Conservation (phyloP, 164 flowering plant genomes). For the Annona squamosa region DNA sequence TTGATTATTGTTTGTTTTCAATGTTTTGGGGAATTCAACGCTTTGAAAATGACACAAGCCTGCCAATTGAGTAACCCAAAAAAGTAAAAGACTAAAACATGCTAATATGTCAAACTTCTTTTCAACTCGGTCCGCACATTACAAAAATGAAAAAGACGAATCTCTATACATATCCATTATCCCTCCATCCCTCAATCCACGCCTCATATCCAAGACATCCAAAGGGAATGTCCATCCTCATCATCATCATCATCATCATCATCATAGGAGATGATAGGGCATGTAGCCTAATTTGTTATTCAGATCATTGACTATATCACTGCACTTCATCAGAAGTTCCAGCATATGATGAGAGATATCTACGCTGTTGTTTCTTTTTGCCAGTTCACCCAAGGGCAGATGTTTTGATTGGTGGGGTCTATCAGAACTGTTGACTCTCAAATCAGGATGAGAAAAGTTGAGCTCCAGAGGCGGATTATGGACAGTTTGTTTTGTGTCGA, state of each 20-base stretch:
- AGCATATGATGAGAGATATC: conserved; percentile 77
- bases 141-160: no score
- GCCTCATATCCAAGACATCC: not conserved
- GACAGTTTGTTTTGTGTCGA: conserved; percentile 44
- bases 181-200: not conserved
- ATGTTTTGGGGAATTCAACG: no score
- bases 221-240: not conserved
- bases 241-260: not conserved
- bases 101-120: no score
- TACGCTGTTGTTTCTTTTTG: conserved; percentile 22
- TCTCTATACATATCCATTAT: not conserved
- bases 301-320: conserved; percentile 60
- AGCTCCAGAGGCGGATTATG: conserved; percentile 25
- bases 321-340: conserved; percentile 63
- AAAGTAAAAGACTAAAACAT: no score
- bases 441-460: not conserved
- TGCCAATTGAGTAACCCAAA: no score
- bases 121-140: no score
- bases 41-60: no score
- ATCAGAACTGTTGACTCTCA: conserved; percentile 21
- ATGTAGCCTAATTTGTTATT: conserved; percentile 58
- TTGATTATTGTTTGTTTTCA: no score
- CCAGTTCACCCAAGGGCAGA: conserved; percentile 22
- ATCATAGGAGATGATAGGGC: conserved; percentile 80
- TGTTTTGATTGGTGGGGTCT: conserved; percentile 10